phyloP scores from a whole-genome alignment of 2,329 filamentous ascomycete genomes.

The Thelonectria rubi region DNA sequence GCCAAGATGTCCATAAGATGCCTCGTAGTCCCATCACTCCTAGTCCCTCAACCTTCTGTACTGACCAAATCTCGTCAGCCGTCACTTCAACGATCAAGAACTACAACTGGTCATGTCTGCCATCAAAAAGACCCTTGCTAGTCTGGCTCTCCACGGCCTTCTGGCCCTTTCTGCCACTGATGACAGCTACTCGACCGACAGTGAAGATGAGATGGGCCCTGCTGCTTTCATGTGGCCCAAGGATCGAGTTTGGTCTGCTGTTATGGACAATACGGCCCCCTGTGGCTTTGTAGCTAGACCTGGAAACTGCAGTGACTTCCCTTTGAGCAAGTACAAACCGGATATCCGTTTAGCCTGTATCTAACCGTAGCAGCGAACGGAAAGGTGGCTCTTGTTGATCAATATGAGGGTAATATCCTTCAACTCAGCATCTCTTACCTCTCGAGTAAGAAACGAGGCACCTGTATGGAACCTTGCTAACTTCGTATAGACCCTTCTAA shows the following conservation, averaged over 20 bases:
- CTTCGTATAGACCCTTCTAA: slow-evolving; percentile 41
- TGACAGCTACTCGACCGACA: slow-evolving; percentile 1
- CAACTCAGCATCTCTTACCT: slow-evolving; percentile 60
- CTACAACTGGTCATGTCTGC: background rate
- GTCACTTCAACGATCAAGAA: background rate
- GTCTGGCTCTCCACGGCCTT: background rate
- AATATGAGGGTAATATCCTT: slow-evolving; percentile 62
- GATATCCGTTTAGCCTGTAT: background rate
- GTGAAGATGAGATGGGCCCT: slow-evolving; percentile 13
- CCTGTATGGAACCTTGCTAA: background rate
- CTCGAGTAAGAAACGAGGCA: slow-evolving; percentile 49
- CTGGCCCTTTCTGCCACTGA: background rate
- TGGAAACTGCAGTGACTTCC: slow-evolving; percentile 18
- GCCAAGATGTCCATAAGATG: background rate
- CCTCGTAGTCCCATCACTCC: background rate
- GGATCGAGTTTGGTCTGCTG: slow-evolving; percentile 18
- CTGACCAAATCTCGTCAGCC: background rate
- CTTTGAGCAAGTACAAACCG: background rate
- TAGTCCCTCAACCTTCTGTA: background rate
- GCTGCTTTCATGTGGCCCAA: slow-evolving; percentile 21
- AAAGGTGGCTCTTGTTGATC: slow-evolving; percentile 57
- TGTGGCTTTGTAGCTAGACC: slow-evolving; percentile 10
- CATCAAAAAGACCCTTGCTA: background rate
- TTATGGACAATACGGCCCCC: slow-evolving; percentile 13
- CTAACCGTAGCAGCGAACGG: background rate